Base-by-base conservation (phyloP, 1,284 basidiomycete species). In the Phaffia rhodozyma region DNA sequence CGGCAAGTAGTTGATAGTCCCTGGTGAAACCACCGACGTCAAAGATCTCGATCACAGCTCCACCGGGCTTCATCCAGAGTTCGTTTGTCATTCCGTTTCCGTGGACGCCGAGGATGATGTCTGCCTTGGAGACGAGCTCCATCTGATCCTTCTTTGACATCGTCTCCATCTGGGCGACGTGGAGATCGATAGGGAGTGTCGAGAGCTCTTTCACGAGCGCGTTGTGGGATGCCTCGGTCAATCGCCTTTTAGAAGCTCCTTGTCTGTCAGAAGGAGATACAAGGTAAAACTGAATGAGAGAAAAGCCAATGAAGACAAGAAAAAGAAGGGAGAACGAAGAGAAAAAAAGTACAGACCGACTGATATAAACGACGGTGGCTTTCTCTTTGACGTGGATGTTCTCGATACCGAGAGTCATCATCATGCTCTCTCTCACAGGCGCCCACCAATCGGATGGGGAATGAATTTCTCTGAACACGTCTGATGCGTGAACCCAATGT, bases 61-160 rank as follows among this genome's bases (percentile, higher is more conserved):
- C 63, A 21, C 63, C 63, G 3, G 63, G 63, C 49, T 61, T 65
- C 63, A 65, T 65, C 63, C 63, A 65, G 43, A 65, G 60, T 51
- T 56, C 63, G 54, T 65, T 61, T 48, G 63, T 65, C n/a, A 65
- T 38, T 47, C 63, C 63, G 27, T 65, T 65, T 16, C 63, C 63
- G 20, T 65, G 63, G 21, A 65, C 63, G 55, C 59, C 63, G 21
- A 65, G 29, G 55, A 65, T 32, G 27, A 65, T 56, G 29, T 65
- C 63, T 18, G 63, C 59, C 55, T 55, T 52, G 34, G 27, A 48
- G 49, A 61, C 47, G 55, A 65, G 48, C 4, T 6, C 49, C 63
- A 65, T 65, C 55, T 65, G 63, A 25, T 65, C 63, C 30, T 54
- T 53, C 56, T 65, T 65, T 18, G 54, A 57, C n/a, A 65, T 49